Evolutionary conservation across 495 filamentous ascomycete species (phyloP).

Genomic region (Aspergillus hancockii): DNA sequence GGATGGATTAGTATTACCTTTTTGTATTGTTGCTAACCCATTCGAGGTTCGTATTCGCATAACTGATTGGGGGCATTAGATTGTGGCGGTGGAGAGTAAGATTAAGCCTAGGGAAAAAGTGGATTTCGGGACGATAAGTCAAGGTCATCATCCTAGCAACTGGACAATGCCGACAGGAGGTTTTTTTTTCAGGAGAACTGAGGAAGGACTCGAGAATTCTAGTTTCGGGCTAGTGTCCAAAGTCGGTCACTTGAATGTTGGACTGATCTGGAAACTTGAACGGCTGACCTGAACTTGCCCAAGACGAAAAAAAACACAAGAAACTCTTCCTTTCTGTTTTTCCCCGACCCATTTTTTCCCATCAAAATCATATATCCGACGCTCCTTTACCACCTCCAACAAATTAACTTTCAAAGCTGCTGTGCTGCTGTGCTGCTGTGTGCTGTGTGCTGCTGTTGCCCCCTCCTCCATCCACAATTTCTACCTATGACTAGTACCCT

Average conservation of each 20-base stretch:
- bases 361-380: background rate
- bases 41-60: background rate
- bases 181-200: conserved; percentile 4
- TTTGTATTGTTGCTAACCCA: background rate
- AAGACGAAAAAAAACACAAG: background rate
- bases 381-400: background rate
- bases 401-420: background rate
- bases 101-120: background rate
- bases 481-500: background rate
- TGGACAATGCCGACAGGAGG: background rate
- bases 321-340: conserved; percentile 3
- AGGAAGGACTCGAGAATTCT: background rate
- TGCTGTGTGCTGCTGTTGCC: background rate
- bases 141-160: background rate
- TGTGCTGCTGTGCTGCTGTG: background rate
- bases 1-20: background rate
- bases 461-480: background rate
- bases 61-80: background rate
- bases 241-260: background rate
- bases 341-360: background rate
- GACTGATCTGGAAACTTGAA: background rate
- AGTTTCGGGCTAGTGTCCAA: background rate
- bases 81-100: conserved; percentile 1
- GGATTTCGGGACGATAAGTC: conserved; percentile 1
- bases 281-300: background rate